Evolutionary conservation across 495 filamentous ascomycete genomes (phyloP).

Genomic region (Cryomyces antarcticus): DNA sequence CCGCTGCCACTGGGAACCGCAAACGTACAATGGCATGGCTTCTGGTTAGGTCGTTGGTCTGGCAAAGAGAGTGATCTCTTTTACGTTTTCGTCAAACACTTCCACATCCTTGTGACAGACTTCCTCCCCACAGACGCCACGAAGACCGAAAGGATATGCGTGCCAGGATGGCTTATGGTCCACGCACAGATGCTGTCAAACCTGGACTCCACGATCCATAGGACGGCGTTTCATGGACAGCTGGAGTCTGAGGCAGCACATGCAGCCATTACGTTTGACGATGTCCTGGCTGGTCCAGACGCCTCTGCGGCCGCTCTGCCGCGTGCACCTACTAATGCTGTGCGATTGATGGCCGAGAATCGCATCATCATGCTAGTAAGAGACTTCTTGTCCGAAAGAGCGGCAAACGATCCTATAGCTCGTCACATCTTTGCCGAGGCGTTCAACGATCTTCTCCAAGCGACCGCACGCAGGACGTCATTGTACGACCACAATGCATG

Average conservation of each 20-base stretch:
- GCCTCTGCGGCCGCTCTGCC: constrained; percentile 47
- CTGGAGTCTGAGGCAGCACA: constrained; percentile 13
- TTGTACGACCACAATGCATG: constrained; percentile 76
- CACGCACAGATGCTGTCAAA: constrained; percentile 70
- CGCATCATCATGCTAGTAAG: constrained; percentile 70
- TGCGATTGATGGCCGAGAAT: constrained; percentile 79
- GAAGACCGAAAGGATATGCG: constrained; percentile 39
- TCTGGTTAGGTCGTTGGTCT: constrained; percentile 72
- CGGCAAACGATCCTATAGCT: constrained; percentile 24
- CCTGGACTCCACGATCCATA: constrained; percentile 71
- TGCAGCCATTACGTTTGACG: constrained; percentile 50
- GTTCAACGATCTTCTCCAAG: constrained; percentile 54
- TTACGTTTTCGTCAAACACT: constrained; percentile 85
- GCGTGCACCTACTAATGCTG: constrained; percentile 41
- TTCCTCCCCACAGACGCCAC: constrained; percentile 49
- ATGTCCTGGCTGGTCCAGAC: constrained; percentile 55
- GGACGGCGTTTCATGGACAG: constrained; percentile 30
- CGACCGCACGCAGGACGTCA: constrained; percentile 53
- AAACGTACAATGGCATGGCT: constrained; percentile 66
- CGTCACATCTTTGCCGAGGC: constrained; percentile 59
- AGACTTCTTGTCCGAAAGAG: constrained; percentile 62
- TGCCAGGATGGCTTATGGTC: constrained; percentile 65
- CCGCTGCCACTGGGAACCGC: constrained; percentile 46
- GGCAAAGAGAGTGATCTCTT: constrained; percentile 84
- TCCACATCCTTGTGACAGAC: constrained; percentile 62